Base-by-base conservation (phyloP, 2,329 filamentous ascomycete species). In the Phaeophleospora eucalypticola region DNA sequence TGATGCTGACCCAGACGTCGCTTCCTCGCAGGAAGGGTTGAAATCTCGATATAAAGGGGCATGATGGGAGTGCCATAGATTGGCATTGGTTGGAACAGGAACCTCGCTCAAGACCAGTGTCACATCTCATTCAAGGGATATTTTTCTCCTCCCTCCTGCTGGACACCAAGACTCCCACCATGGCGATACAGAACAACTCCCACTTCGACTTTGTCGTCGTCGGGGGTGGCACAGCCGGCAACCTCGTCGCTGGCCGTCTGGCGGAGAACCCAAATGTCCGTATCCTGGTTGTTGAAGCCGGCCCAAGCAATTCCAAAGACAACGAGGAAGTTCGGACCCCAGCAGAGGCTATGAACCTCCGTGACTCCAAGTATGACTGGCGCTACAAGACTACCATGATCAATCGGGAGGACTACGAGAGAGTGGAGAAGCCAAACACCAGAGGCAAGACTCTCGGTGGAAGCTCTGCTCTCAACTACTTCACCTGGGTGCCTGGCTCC, bases 291-390 rank as follows among this genome's bases (percentile, higher is more conserved):
- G 41, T 61, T 17, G 58, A 61, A 32, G 55, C 52, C 19, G 55
- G 57, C n/a, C 39, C 89, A 45, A 90, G 86, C 66, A 89, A 95
- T 69, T 91, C 83, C 69, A 85, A 86, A 74, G 86, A 94, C 68
- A 84, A 91, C 68, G 15, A 9, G 7, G 34, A 10, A 7, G 16
- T 36, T 15, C 8, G 9, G 9, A 36, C 34, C 9, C 34, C 34
- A 15, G 34, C 34, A 9, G 15, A 36, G 16, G 34, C 34, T 15
- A 10, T 36, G 9, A 16, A 36, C 7, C 34, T 16, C 34, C 34
- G 34, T 15, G 15, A 16, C 34, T 10, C 9, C 34, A 36, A 36
- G 15, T 36, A 36, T 16, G 34, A 36, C 34, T 36, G 34, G 34
- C 8, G 8, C 27, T 32, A 32, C 27, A 32, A 32, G 27, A 32